Evolutionary conservation across 805 yeast species (phyloP).

Genomic region (Clavispora santaluciae): DNA sequence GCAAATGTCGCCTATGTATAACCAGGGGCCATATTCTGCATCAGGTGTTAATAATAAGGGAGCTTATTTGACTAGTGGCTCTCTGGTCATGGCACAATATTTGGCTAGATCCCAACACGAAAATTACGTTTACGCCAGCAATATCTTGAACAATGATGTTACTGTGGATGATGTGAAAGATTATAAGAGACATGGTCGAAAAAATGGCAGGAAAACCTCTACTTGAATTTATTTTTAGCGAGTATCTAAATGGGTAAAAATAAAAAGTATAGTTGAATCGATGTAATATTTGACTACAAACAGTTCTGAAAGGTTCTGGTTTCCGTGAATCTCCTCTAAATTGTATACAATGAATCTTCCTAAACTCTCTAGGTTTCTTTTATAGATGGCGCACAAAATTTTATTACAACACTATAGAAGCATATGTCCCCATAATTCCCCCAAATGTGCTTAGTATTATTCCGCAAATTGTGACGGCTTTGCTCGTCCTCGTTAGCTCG

Average conservation of each 20-base stretch:
- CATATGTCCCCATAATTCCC: slow-evolving; percentile 15
- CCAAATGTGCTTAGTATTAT: slow-evolving; percentile 10
- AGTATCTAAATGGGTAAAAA: not conserved
- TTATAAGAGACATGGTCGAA: not conserved
- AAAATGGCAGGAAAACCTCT: not conserved
- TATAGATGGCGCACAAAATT: no score
- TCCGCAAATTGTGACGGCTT: slow-evolving; percentile 5
- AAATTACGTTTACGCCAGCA: slow-evolving; percentile 42
- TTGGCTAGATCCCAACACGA: slow-evolving; percentile 70
- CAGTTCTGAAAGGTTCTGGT: no score
- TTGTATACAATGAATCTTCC: no score
- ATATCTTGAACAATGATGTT: slow-evolving; percentile 17
- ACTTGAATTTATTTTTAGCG: not conserved
- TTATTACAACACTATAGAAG: slow-evolving; percentile 6
- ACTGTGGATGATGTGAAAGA: slow-evolving; percentile 1
- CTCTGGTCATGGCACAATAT: slow-evolving; percentile 75
- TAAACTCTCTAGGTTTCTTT: no score
- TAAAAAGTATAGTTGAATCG: no score
- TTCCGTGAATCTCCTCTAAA: no score
- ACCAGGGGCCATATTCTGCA: not conserved
- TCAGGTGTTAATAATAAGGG: not conserved
- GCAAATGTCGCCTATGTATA: not conserved
- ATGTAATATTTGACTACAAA: no score
- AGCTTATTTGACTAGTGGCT: slow-evolving; percentile 40
- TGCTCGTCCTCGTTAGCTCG: slow-evolving; percentile 6